phyloP scores from a whole-genome alignment of 2,329 filamentous ascomycete genomes.

The Diplodia seriata region DNA sequence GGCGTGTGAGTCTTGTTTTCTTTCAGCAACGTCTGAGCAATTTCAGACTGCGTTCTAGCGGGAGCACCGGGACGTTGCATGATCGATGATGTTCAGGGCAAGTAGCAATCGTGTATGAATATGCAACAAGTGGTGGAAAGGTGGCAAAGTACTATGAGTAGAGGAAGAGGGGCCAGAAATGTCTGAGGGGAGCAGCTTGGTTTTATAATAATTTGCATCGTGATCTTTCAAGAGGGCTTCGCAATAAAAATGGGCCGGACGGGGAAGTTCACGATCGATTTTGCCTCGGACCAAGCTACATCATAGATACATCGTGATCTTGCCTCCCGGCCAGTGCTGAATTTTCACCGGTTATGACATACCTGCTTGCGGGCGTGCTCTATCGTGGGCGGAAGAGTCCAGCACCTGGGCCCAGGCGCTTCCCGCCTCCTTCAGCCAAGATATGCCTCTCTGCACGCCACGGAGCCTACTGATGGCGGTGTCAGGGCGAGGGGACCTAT shows the following conservation, averaged over 20 bases:
- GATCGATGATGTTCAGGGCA: conserved; percentile 11
- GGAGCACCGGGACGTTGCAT: conserved; percentile 45
- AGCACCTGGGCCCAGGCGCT: conserved; percentile 3
- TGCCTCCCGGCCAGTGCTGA: conserved; percentile 5
- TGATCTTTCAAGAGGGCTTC: too few species aligned
- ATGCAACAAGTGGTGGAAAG: neutral
- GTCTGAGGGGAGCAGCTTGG: neutral
- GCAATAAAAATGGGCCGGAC: conserved; percentile 13
- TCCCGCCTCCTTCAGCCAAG: neutral
- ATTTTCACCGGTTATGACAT: conserved; percentile 11
- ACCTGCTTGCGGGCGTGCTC: neutral
- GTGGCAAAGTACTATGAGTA: neutral
- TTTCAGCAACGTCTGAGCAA: conserved; percentile 33
- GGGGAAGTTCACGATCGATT: conserved; percentile 14
- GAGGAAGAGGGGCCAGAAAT: neutral
- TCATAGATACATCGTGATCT: conserved; percentile 25
- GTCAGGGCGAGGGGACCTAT: neutral
- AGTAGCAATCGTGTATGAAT: neutral
- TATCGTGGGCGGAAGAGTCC: neutral
- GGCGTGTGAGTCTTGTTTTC: conserved; percentile 34
- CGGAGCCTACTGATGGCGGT: neutral
- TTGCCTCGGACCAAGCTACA: conserved; percentile 3
- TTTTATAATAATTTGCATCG: neutral
- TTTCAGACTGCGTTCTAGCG: conserved; percentile 39
- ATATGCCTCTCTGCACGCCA: neutral